These are phyloP conservation scores for Leccinum angustisporum DNA, from an alignment of 1,284 basidiomycete species.

Conservation along the genomic window DNA sequence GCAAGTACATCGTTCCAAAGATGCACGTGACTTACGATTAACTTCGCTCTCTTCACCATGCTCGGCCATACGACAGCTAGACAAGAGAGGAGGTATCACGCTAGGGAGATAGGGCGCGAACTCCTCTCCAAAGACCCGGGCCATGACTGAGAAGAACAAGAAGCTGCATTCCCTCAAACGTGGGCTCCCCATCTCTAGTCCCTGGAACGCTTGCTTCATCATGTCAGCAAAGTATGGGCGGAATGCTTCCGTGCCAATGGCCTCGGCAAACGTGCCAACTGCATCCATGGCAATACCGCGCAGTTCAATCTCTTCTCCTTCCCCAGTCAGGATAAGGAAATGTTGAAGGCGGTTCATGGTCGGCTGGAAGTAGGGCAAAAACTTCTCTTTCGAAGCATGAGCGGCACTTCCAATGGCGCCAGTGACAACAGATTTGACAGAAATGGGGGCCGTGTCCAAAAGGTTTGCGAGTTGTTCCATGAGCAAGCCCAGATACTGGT, in stretches of 20 bases:
- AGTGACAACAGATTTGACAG: slow-evolving; percentile 94
- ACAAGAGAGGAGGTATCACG: slow-evolving; percentile 86
- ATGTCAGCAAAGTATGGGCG: slow-evolving; percentile 93
- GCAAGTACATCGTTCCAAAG: background rate
- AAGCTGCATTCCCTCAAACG: slow-evolving; percentile 95
- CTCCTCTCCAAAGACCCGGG: slow-evolving; percentile 92
- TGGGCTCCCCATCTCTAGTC: slow-evolving; percentile 84
- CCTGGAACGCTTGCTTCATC: slow-evolving; percentile 95
- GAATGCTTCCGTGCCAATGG: slow-evolving; percentile 94
- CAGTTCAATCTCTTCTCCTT: slow-evolving; percentile 90
- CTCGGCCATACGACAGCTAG: slow-evolving; percentile 85
- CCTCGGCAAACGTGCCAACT: slow-evolving; percentile 96
- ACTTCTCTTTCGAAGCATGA: slow-evolving; percentile 93
- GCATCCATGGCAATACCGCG: slow-evolving; percentile 99
- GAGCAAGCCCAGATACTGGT: slow-evolving; percentile 89
- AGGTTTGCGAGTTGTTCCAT: slow-evolving; percentile 94
- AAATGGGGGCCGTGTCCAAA: slow-evolving; percentile 82
- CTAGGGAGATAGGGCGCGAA: slow-evolving; percentile 87
- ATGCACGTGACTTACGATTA: slow-evolving; percentile 37
- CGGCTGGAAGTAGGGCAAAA: slow-evolving; percentile 93
- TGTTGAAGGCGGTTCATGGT: slow-evolving; percentile 90
- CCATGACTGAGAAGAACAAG: slow-evolving; percentile 98
- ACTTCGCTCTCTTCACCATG: slow-evolving; percentile 62
- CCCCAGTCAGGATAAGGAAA: slow-evolving; percentile 80
- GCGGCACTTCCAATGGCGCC: slow-evolving; percentile 98